Base-by-base conservation (phyloP, 106 monocot genomes). In the Gastrodia elata region DNA sequence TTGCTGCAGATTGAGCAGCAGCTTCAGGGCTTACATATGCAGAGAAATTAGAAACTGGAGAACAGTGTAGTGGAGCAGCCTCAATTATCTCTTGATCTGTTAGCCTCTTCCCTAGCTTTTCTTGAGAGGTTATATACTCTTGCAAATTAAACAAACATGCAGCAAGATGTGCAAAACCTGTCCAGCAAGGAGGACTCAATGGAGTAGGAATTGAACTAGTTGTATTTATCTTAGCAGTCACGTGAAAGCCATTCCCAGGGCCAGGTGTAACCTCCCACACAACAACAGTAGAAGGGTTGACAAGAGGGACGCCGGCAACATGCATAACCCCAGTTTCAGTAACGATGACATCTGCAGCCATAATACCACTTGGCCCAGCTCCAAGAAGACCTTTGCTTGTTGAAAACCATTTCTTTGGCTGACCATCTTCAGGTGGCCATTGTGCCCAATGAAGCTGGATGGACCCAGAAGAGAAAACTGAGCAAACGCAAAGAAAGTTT, bases 211-310 rank as follows among this genome's bases (percentile, higher is more conserved):
- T 65, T 39, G 76, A 52, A 52, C 48, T 76, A 36, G 56, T 59
- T 35, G 86, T 82, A 70, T 27, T 84, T 77, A 87, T 77, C 56
- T 98, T 98, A 18, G 86, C 77, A 65, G 83, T 83, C 70, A 84
- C 78, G 76, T 93, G 88, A 72, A 98, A 76, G 73, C 78, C 84
- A 87, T 88, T 98, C 73, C 93, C 93, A 65, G 88, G 88, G n/a
- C 97, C 97, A 48, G 97, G 93, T 61, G 88, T 93, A 52, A 98
- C 97, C 80, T 98, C 97, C 97, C 97, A 98, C 20, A 98, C 97
- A 77, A 98, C 97, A 77, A 98, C 88, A 67, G 97, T 98, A 65
- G 97, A 98, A 69, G 97, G 97, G 76, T 93, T 98, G 3, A 98
- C 97, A 72, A 98, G 87, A 32, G 97, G 97, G 26, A 98, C 97